Evolutionary conservation across 257 asterid species (phyloP).

Genomic region (Leptodermis oblonga): DNA sequence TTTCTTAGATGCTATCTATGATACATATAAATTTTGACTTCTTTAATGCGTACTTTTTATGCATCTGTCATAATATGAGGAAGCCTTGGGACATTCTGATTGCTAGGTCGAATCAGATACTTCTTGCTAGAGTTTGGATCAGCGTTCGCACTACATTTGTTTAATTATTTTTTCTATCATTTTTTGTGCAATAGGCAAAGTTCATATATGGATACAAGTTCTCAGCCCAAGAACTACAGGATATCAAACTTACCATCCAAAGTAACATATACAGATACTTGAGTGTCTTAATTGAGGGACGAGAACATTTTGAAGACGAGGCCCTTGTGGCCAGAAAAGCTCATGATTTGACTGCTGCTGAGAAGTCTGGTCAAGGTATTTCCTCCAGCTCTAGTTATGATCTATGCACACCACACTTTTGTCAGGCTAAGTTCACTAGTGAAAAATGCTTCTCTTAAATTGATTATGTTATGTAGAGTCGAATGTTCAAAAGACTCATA

Average conservation of each 20-base stretch:
- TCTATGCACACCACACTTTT: not conserved
- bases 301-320: conserved; percentile 62
- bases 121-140: not conserved
- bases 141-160: not conserved
- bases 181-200: conserved; percentile 46
- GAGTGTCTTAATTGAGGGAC: conserved; percentile 51
- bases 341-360: conserved; percentile 22
- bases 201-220: conserved; percentile 41
- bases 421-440: not conserved
- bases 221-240: conserved; percentile 50
- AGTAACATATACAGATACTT: conserved; percentile 52
- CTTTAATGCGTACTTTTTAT: not conserved
- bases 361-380: conserved; percentile 38
- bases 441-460: not conserved
- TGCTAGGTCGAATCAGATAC: not conserved
- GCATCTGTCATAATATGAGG: not conserved
- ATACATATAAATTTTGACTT: not conserved
- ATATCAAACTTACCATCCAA: conserved; percentile 50
- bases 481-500: not conserved
- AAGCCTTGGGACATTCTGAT: not conserved
- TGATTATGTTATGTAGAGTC: not conserved
- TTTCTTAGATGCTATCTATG: not conserved
- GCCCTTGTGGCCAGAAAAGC: conserved; percentile 18
- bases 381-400: conserved; percentile 7
- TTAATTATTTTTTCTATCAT: not conserved